Base-by-base conservation (phyloP, 345 rosid species). In the Salix brachista region DNA sequence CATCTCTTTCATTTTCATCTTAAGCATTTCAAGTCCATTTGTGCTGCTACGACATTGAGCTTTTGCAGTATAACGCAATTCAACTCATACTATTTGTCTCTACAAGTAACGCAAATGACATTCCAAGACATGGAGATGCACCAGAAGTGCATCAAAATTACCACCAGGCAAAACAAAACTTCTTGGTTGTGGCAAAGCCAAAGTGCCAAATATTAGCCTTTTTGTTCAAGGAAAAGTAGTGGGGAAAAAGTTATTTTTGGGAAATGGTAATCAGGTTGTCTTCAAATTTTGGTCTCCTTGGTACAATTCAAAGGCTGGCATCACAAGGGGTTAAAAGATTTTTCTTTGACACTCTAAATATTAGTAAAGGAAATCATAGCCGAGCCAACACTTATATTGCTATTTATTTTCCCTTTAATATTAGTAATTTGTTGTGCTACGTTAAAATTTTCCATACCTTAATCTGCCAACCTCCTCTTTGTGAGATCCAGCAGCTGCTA, bases 401-500 rank as follows among this genome's bases (percentile, higher is more conserved):
- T 58, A n/a, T 58, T 34, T 5, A 21, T 67, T 23, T 30, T 34
- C 58, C 50, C 62, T 46, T 74, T 50, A 65, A 8, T 19, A 41
- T 26, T 32, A 28, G 7, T 26, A 28, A 56, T 54, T 37, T 28
- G 8, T 19, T 60, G 44, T 62, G n/a, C 16, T 34, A n/a, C 54
- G 41, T 7, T 25, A 48, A 71, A 78, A 67, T 32, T 30, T 56
- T 67, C 73, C 87, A 82, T 8, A 94, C 99, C 98, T 96, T 81
- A 96, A 83, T 83, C 90, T 88, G 77, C 96, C 94, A 82, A 94
- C 97, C 87, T 96, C 98, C 76, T 94, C 97, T 83, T 89, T 84
- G 77, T 90, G 97, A 56, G 97, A 92, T 83, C 86, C 85, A 66
- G 96, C 97, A 44, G 97, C 97, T 69, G 98, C 99, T 80, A 96